Conservation (phyloP, 768 basidiomycete genomes). For the Russula vinacea region DNA sequence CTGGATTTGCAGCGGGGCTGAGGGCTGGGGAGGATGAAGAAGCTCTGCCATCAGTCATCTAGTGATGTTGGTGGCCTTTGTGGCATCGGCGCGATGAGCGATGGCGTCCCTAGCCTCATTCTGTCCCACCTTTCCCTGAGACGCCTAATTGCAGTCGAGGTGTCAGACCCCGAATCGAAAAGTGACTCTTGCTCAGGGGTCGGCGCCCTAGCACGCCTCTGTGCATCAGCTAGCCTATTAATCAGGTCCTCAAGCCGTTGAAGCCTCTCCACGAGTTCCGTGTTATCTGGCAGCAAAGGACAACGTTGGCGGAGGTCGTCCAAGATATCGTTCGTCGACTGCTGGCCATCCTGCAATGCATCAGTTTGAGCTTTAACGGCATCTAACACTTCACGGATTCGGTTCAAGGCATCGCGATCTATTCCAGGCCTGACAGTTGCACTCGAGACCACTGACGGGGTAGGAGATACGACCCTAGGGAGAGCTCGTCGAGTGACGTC, state of each 20-base stretch:
- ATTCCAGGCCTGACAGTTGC: slow-evolving; percentile 40
- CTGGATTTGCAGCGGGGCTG: slow-evolving; percentile 42
- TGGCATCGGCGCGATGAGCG: slow-evolving; percentile 48
- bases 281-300: slow-evolving; percentile 41
- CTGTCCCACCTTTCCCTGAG: slow-evolving; percentile 35
- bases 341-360: slow-evolving; percentile 62
- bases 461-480: slow-evolving; percentile 38
- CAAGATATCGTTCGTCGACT: slow-evolving; percentile 54
- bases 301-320: slow-evolving; percentile 53
- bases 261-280: slow-evolving; percentile 32
- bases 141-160: slow-evolving; percentile 31
- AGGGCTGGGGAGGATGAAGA: slow-evolving; percentile 46
- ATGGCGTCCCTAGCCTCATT: slow-evolving; percentile 34
- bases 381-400: slow-evolving; percentile 53
- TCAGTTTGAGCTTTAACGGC: slow-evolving; percentile 57
- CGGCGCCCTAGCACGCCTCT: slow-evolving; percentile 21
- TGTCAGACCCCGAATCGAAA: slow-evolving; percentile 35
- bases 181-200: slow-evolving; percentile 36
- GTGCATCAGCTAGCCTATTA: slow-evolving; percentile 20
- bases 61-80: slow-evolving; percentile 49
- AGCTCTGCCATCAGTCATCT: slow-evolving; percentile 59
- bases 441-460: slow-evolving; percentile 38
- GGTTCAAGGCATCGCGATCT: slow-evolving; percentile 40
- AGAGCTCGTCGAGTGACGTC: slow-evolving; percentile 7
- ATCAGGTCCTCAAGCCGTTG: slow-evolving; percentile 28